phyloP scores from a whole-genome alignment of 805 yeast species.

The Soucietia sequanensis region DNA sequence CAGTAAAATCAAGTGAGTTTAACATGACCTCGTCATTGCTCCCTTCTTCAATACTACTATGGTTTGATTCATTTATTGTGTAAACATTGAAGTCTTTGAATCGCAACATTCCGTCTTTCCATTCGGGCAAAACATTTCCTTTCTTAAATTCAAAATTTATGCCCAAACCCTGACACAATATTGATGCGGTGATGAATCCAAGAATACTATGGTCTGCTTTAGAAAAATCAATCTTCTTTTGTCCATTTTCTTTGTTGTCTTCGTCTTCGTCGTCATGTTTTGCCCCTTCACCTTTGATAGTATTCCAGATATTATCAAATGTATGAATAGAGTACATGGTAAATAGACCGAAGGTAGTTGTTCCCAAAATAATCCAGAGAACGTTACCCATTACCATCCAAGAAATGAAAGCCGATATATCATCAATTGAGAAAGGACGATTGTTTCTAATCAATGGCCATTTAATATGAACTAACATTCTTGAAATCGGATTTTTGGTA shows the following conservation, averaged over 20 bases:
- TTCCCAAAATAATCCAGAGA: constrained; percentile 54
- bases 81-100: constrained; percentile 39
- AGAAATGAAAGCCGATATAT: constrained; percentile 52
- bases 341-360: constrained; percentile 54
- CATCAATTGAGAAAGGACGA: constrained; percentile 49
- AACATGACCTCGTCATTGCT: constrained; percentile 5
- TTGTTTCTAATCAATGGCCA: constrained; percentile 51
- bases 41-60: constrained; percentile 9
- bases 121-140: constrained; percentile 39
- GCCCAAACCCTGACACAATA: constrained; percentile 41
- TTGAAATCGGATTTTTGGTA: constrained; percentile 27
- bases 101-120: constrained; percentile 49
- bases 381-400: constrained; percentile 59
- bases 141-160: constrained; percentile 35
- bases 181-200: constrained; percentile 31
- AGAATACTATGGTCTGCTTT: constrained; percentile 27
- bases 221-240: no score
- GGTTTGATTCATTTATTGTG: constrained; percentile 2
- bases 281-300: constrained; percentile 20
- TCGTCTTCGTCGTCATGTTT: constrained; percentile 24
- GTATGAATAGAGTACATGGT: constrained; percentile 44
- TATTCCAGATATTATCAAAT: constrained; percentile 25
- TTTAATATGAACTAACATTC: constrained; percentile 38
- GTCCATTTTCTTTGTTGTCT: constrained; percentile 3
- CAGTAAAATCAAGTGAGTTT: constrained; percentile 20